phyloP scores from a whole-genome alignment of 2,329 filamentous ascomycete genomes.

The Onygena corvina region DNA sequence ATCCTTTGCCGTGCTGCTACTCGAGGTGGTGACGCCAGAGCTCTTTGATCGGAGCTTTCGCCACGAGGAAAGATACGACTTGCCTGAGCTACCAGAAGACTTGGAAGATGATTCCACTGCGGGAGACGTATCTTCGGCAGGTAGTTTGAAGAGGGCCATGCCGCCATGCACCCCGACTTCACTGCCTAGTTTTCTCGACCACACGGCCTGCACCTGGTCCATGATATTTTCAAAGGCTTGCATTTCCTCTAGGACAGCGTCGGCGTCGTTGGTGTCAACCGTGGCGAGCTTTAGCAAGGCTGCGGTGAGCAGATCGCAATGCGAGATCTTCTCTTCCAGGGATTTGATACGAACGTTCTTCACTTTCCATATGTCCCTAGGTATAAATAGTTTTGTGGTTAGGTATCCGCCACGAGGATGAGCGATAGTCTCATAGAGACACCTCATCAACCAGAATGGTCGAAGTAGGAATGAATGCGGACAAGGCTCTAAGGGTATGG shows the following conservation, averaged over 20 bases:
- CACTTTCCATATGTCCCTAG: conserved; percentile 84
- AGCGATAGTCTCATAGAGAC: conserved; percentile 79
- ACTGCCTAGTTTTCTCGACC: conserved; percentile 77
- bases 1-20: conserved; percentile 27
- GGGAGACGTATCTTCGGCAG: conserved; percentile 1
- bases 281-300: conserved; percentile 70
- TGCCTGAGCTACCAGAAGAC: conserved; percentile 46
- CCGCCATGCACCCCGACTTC: conserved; percentile 78
- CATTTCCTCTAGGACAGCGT: conserved; percentile 88
- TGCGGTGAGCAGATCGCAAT: conserved; percentile 81
- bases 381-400: conserved; percentile 82
- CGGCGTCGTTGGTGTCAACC: conserved; percentile 81
- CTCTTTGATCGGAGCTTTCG: conserved; percentile 81
- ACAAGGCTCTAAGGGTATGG: conserved; percentile 76
- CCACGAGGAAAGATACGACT: conserved; percentile 75
- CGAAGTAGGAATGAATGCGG: conserved; percentile 79
- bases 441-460: conserved; percentile 96
- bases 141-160: conserved; percentile 56
- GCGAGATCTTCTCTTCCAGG: conserved; percentile 84
- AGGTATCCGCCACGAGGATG: conserved; percentile 88
- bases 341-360: conserved; percentile 87
- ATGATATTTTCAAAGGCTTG: conserved; percentile 73
- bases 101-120: conserved; percentile 34
- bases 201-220: conserved; percentile 65
- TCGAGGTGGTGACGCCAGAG: conserved; percentile 46